These are phyloP conservation scores for Leccinum truebloodii DNA, from an alignment of 768 basidiomycete genomes.

Conservation along the genomic window DNA sequence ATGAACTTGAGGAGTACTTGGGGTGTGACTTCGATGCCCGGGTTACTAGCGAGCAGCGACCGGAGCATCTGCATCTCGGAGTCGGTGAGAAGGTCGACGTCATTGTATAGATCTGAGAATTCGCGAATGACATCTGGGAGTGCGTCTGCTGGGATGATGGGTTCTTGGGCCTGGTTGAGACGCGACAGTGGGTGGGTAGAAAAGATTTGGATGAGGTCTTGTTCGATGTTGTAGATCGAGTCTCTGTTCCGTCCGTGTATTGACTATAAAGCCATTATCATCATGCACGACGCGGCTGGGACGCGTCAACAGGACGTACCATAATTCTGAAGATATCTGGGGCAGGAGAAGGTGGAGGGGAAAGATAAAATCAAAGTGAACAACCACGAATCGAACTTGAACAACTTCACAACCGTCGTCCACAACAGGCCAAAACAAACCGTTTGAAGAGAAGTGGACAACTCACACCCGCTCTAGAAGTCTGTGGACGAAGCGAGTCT, in stretches of 20 bases:
- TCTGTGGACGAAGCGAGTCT: no score
- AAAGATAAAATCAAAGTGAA: constrained; percentile 6
- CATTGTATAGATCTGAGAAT: constrained; percentile 60
- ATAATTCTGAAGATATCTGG: constrained; percentile 19
- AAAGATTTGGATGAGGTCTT: constrained; percentile 68
- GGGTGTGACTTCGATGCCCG: constrained; percentile 69
- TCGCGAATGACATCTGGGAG: constrained; percentile 69
- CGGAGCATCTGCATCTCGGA: constrained; percentile 66
- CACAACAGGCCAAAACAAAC: not conserved
- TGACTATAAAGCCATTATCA: constrained; percentile 22
- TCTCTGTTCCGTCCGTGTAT: constrained; percentile 62
- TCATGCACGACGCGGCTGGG: constrained; percentile 1
- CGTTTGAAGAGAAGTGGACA: no score
- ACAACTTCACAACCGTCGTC: not conserved
- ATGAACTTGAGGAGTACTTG: constrained; percentile 63
- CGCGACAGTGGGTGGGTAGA: constrained; percentile 61
- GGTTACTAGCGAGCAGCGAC: constrained; percentile 54
- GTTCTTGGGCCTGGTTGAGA: constrained; percentile 57
- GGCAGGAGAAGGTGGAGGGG: not conserved
- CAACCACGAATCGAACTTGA: constrained; percentile 8
- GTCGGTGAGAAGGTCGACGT: constrained; percentile 60
- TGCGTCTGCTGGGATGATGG: constrained; percentile 68
- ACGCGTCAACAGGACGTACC: constrained; percentile 25
- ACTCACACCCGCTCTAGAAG: no score
- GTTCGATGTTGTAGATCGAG: constrained; percentile 70